Evolutionary conservation across 768 basidiomycete genomes (phyloP), one percentile per base, ranked within the genome.

Genomic region (Leccinum boreale): DNA sequence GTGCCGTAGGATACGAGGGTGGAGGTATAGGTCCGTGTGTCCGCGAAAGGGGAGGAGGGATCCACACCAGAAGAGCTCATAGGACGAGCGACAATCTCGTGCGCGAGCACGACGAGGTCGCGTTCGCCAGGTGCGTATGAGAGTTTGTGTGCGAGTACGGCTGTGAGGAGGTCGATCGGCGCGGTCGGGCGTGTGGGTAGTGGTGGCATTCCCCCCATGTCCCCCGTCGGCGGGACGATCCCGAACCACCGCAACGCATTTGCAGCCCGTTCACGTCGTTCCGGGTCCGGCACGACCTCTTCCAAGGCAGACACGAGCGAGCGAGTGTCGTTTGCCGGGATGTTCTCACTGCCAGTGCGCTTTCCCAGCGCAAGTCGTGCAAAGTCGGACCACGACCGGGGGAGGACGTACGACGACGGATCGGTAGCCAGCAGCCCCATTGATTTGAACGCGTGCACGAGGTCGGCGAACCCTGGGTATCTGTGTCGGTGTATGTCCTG

Each of bases 91-190:
- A 89, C 81, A 62, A 97, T 79, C 70, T 94, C 87, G 72, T 98
- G 94, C 53, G 86, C 78, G 15, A 97, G 83, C 28, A 96, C 80
- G 59, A 94, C 93, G 74, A 93, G 84, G 69, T 98, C 95, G 17
- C 86, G 82, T 70, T 98, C 95, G 39, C 77, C 74, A 0, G 83
- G 81, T 0, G 59, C 68, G 69, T 96, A 97, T 11, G 78, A 77
- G 33, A 95, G 81, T 59, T 84, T 86, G 64, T 86, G 79, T 0
- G 88, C 79, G 15, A 97, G 81, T 7, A 94, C 76, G 36, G 75
- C 70, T 1, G 93, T 85, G 65, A 97, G 85, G 17, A 90, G 74
- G 66, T 94, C 90, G 61, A 94, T 77, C 1, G 91, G 86, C 4
- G 80, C 67, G 19, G 73, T 68, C 0, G 76, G 72, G 14, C 61